These are phyloP conservation scores for Pseudocercospora eumusae DNA, from an alignment of 2,329 filamentous ascomycete genomes.

Conservation along the genomic window DNA sequence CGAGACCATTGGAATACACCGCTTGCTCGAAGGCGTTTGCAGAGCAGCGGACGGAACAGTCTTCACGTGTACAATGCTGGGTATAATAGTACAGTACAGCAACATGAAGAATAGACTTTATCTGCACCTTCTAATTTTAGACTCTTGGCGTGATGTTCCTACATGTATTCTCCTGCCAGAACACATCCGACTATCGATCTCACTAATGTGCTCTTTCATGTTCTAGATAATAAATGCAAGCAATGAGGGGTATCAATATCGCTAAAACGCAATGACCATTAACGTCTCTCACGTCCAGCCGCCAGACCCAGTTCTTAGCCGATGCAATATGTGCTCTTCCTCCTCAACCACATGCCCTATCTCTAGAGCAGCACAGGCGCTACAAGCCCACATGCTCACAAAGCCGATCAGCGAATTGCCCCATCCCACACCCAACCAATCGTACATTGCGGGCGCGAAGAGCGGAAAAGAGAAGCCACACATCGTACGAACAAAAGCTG, in stretches of 20 bases:
- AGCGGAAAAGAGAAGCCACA: constrained; percentile 54
- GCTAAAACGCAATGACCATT: too few relatives aligned
- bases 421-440: constrained; percentile 43
- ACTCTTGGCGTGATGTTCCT: too few relatives aligned
- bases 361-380: constrained; percentile 30
- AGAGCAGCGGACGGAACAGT: not conserved
- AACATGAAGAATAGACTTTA: not conserved
- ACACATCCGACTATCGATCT: too few relatives aligned
- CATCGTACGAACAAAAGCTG: constrained; percentile 50
- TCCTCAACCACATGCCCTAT: constrained; percentile 25
- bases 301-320: constrained; percentile 6
- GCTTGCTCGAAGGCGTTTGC: not conserved
- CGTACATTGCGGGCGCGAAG: constrained; percentile 50
- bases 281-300: too few relatives aligned
- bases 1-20: not conserved
- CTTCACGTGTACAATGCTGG: not conserved
- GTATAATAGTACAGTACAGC: not conserved
- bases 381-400: constrained; percentile 21
- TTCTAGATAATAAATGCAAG: too few relatives aligned
- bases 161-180: too few relatives aligned
- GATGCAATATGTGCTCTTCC: constrained; percentile 29
- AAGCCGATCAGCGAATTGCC: constrained; percentile 38
- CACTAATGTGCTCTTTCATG: too few relatives aligned
- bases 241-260: too few relatives aligned
- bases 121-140: not conserved